A percentile compares a stretch with the other conserved stretches of the same genome.
These are phyloP conservation scores for Lachnellula suecica DNA, from an alignment of 2,329 filamentous ascomycete genomes.

Conservation along the genomic window DNA sequence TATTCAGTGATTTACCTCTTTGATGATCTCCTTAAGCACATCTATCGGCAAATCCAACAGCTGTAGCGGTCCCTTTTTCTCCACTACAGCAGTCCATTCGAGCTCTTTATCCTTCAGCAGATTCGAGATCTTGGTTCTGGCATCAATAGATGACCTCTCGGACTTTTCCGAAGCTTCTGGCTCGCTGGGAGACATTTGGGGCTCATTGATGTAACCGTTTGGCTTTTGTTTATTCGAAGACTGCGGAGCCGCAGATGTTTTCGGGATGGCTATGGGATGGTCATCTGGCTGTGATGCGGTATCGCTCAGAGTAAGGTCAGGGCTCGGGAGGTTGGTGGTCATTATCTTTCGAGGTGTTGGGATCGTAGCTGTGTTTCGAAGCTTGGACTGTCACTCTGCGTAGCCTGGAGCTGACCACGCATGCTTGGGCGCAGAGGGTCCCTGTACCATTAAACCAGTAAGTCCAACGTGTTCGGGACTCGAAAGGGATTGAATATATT, in stretches of 20 bases:
- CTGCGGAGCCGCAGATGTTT: conserved; percentile 29
- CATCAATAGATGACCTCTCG: conserved; percentile 23
- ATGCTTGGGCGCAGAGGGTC: conserved; percentile 1
- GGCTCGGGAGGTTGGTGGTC: conserved; percentile 24
- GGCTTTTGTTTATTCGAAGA: conserved; percentile 21
- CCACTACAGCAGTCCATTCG: conserved; percentile 65
- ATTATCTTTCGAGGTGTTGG: conserved; percentile 19
- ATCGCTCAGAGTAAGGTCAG: conserved; percentile 27
- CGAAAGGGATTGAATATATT: not conserved
- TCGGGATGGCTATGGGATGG: conserved; percentile 23
- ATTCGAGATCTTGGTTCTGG: conserved; percentile 36
- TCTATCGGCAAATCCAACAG: conserved; percentile 77
- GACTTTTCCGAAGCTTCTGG: conserved; percentile 18
- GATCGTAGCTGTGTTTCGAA: conserved; percentile 20
- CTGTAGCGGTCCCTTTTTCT: conserved; percentile 56
- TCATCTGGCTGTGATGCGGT: conserved; percentile 31
- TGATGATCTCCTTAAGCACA: conserved; percentile 74
- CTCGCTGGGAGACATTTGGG: conserved; percentile 20
- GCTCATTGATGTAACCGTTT: conserved; percentile 16
- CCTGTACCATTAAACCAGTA: conserved; percentile 2
- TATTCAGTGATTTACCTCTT: conserved; percentile 57
- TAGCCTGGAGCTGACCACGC: conserved; percentile 7
- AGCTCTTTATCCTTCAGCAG: conserved; percentile 59
- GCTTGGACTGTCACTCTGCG: conserved; percentile 21
- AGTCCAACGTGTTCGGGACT: not conserved